Base-by-base conservation (phyloP, 2,329 filamentous ascomycete species). In the Fusarium neocosmosporiellum region DNA sequence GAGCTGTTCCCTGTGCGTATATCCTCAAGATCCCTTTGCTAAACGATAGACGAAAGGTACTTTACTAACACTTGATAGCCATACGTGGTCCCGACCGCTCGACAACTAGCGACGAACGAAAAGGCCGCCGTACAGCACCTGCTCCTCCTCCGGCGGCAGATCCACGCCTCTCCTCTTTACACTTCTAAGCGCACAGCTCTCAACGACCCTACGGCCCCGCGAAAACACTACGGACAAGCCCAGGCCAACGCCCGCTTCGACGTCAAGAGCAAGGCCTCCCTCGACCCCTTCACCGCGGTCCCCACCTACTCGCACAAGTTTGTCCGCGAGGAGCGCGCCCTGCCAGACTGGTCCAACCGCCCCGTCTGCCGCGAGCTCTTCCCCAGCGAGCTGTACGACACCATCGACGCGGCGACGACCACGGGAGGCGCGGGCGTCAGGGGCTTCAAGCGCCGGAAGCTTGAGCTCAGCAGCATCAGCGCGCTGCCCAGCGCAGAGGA, bases 251-350 rank as follows among this genome's bases (percentile, higher is more conserved):
- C 86, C 71, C 86, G 85, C 63, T 90, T 87, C 80, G 87, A 85
- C 69, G 80, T 87, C 74, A 86, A 85, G 78, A 89, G 83, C 80
- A 88, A 86, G 74, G 88, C 88, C 39, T 88, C 86, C 14, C 75
- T 87, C 58, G 88, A 90, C 78, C 88, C 88, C 22, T 91, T 91
- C 78, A 85, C 83, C n/a, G 83, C 86, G 43, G 85, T 90, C 64
- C 88, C 87, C n/a, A 87, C 86, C 67, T 90, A 89, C 81, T 88
- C 87, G 48, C 85, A 89, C 73, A 85, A 85, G 65, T 90, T 90
- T 76, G 81, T 84, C 37, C 84, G 84, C 66, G 82, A 85, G 46
- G 85, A 88, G 63, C 83, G 88, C 50, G 84, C 85, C 4, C 81
- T 90, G 58, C 89, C 89, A 5, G 87, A 90, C 72, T 85, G 90